These are phyloP conservation scores for Boletus calvinii DNA, from an alignment of 1,284 basidiomycete genomes.

Conservation along the genomic window DNA sequence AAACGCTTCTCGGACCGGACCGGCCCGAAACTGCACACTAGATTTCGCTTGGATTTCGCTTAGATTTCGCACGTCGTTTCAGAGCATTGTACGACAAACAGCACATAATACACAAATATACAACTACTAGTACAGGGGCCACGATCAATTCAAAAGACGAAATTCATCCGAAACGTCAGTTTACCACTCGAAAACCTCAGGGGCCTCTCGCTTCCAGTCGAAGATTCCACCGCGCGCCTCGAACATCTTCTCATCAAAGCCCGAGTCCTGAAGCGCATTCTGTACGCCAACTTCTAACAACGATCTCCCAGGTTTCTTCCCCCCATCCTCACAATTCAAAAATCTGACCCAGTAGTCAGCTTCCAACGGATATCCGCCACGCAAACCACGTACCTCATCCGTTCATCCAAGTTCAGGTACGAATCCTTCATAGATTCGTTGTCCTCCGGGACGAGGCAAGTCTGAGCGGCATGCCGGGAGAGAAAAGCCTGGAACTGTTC, in stretches of 20 bases:
- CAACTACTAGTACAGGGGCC: too few species aligned
- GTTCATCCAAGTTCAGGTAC: conserved; percentile 4
- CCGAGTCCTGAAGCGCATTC: conserved; percentile 3
- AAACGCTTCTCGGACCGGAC: neutral
- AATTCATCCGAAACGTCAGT: too few species aligned
- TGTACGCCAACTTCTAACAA: conserved; percentile 3
- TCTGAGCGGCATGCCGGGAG: conserved; percentile 30
- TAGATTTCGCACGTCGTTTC: too few species aligned
- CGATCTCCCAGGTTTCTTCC: conserved; percentile 5
- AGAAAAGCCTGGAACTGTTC: conserved; percentile 40
- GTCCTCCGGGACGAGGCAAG: conserved; percentile 37
- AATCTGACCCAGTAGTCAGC: neutral
- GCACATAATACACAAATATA: too few species aligned
- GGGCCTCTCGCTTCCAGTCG: conserved; percentile 3
- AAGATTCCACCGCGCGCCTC: conserved; percentile 6
- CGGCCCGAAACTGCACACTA: neutral
- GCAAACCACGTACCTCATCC: neutral
- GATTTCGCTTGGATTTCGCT: too few species aligned
- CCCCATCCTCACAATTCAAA: conserved; percentile 4
- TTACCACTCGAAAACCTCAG: conserved; percentile 1
- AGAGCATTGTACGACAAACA: too few species aligned
- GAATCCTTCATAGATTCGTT: conserved; percentile 40
- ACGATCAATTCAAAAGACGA: too few species aligned
- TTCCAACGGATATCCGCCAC: neutral
- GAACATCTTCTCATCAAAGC: conserved; percentile 4